Evolutionary conservation across 148 eudicot species (phyloP), one percentile per base, ranked within the genome.

Genomic region (Linanthus parryae): DNA sequence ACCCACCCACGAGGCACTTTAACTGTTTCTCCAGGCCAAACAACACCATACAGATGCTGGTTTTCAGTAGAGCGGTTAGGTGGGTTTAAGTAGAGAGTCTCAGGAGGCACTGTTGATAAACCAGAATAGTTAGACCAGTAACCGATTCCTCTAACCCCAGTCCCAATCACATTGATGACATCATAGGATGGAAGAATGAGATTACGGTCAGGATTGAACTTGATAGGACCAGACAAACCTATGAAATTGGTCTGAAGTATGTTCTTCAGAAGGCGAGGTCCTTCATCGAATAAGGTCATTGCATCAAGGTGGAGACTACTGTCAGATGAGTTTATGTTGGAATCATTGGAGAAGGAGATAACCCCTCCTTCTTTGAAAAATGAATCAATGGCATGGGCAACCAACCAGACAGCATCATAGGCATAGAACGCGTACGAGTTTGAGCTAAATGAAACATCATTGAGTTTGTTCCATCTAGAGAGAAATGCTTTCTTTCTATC

Each of bases 61-160:
- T 54, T 43, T 38, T 37, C 19, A 6, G 19, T 8, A 41, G 62
- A 21, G 20, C 14, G 13, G 26, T 27, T 52, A 30, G 21, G 17
- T 27, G 56, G 59, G 20, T 41, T 34, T 30, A 10, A 10, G 39
- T 51, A 19, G 6, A 53, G 35, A 31, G 54, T 31, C 30, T 72
- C 65, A 16, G 73, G 73, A 27, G 76, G 58, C 11, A 39, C 20
- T 42, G 57, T 30, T 5, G 76, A 72, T 48, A 72, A 63, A 15
- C 74, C 75, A 1, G 78, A 62, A 47, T 62, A 57, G 30, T 63
- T 77, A 33, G 79, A 69, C 83, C 75, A 71, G 61, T 67, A 72
- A 35, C 77, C 77, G 6, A 72, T 55, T 47, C 21, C 59, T n/a
- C 22, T 64, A 8, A 44, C 40, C 33, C 33, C 61, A 25, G 31